Base-by-base conservation (phyloP, 352 stramenopile species). In the Globisporangium takayamanum region DNA sequence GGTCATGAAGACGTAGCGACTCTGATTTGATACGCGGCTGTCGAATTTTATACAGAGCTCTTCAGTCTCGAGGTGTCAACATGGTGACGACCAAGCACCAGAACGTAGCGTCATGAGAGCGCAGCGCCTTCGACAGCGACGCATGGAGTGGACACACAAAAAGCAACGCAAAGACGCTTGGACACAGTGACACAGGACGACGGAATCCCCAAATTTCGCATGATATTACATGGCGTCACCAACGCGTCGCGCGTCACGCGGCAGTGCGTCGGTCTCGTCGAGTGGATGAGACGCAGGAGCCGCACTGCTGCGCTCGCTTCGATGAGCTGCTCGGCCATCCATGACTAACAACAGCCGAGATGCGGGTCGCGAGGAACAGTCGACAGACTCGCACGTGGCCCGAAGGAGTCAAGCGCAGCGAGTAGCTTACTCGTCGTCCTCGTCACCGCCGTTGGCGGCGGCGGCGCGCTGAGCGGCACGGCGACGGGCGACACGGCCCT, bases 401-500 rank as follows among this genome's bases (percentile, higher is more conserved):
- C 60, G 56, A 52, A 59, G 57, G 30, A 48, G 51, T 63, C 51
- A 57, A 53, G 55, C 61, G 67, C 50, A 69, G 46, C 26, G 44
- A 18, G 20, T 12, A 42, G 60, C 71, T 89, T 93, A 92, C 68
- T 92, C 83, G 60, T 94, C 85, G 66, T 94, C 84, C 55, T 86
- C 76, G 55, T 92, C 83, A 59, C 70, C 94, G 61, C 89, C 94
- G 65, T 87, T 89, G 60, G 81, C 83, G 59, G 89, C 92, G 41
- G 94, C 94, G 59, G 94, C 94, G 70, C 93, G 94, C 68, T 95
- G 85, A 25, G 93, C 94, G 55, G 93, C 93, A 75, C 96, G 84
- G 77, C 96, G 91, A 81, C 95, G 87, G 54, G 96, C 96, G 63
- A 99, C 93, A 81, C 97, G 95, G 75, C 97, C 97, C 59, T 85